A percentile compares a stretch with the other conserved stretches of the same genome.
Evolutionary conservation across 2,329 filamentous ascomycete genomes (phyloP).

Genomic region (Akanthomyces lecanii): DNA sequence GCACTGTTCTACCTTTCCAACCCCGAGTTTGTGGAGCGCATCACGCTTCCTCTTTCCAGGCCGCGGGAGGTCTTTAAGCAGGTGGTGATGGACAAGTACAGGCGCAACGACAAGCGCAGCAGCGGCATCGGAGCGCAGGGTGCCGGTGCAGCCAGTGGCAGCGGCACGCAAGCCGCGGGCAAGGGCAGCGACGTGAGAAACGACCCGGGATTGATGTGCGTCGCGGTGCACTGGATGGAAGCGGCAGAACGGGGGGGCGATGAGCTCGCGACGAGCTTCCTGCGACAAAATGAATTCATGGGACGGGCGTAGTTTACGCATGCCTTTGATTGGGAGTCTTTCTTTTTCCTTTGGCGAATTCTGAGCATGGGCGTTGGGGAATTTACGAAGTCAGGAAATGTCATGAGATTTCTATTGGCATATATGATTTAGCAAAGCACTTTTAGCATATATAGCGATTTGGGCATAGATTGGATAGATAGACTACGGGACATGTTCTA

Average conservation of each 20-base stretch:
- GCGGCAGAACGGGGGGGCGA: conserved; percentile 82
- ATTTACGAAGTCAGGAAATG: background rate
- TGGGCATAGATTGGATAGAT: conserved; percentile 12
- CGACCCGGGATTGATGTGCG: conserved; percentile 85
- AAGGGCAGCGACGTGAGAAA: conserved; percentile 55
- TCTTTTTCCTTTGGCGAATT: background rate
- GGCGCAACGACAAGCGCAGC: conserved; percentile 34
- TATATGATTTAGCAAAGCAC: background rate
- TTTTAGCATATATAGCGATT: background rate
- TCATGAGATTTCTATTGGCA: background rate
- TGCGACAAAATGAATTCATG: conserved; percentile 60
- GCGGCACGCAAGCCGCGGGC: conserved; percentile 20
- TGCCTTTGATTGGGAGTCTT: background rate
- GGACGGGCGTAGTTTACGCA: conserved; percentile 25
- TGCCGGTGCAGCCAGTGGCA: conserved; percentile 19
- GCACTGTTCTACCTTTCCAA: conserved; percentile 91
- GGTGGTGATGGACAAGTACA: conserved; percentile 70
- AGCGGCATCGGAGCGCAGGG: conserved; percentile 23
- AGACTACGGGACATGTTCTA: conserved; percentile 11
- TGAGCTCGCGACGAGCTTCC: conserved; percentile 73
- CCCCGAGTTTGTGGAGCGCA: conserved; percentile 75
- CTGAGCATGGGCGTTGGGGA: background rate
- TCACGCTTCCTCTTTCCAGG: conserved; percentile 77
- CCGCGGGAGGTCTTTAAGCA: conserved; percentile 88
- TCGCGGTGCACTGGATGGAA: conserved; percentile 97